Evolutionary conservation across 2,329 filamentous ascomycete genomes (phyloP), one percentile per base, ranked within the genome.

Genomic region (Fusarium begoniae): DNA sequence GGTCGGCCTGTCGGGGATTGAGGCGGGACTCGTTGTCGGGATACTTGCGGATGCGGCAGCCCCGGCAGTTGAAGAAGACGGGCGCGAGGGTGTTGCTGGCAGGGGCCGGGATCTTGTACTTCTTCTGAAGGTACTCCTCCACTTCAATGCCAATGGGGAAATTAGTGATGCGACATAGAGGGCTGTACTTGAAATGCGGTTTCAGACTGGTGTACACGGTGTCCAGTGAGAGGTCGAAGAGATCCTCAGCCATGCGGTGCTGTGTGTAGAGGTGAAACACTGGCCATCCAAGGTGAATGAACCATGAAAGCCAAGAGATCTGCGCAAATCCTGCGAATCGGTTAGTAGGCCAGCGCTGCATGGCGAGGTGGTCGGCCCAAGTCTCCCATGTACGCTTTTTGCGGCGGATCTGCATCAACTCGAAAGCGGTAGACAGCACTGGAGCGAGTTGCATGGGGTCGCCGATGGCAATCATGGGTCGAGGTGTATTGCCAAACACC

Each of bases 401-500:
- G 0, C 22, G 28, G 4, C n/a, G n/a, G 11, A 18, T 26, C 1
- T 32, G 18, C 3, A 64, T 37, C 28, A 48, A 0, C 26, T 61
- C 67, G 5, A 56, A 24, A 0, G 56, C 45, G 2, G 63, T 71
- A 0, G 47, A 5, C 0, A 72, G 43, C 1, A 35, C 45, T 1
- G 69, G 69, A 4, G 47, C 53, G 9, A 71, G 56, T 3, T 71
- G 67, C 3, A 54, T 35, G 0, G 53, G 56, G 3, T 72, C 69
- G 0, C 67, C 67, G 0, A 71, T 47, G 1, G 63, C 67, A 17
- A 72, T 11, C 57, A 71, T 68, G 0, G 57, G 63, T 1, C 68
- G 38, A 8, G 68, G 67, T 0, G 53, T 47, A 10, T 72, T 71
- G 0, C 69, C 68, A 6, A 56, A 59, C 0, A 68, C 63, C 4